A percentile compares a stretch with the other conserved stretches of the same genome.
Evolutionary conservation across 176 grass and related monocot genomes (phyloP).

Genomic region (Oryza longistaminata): DNA sequence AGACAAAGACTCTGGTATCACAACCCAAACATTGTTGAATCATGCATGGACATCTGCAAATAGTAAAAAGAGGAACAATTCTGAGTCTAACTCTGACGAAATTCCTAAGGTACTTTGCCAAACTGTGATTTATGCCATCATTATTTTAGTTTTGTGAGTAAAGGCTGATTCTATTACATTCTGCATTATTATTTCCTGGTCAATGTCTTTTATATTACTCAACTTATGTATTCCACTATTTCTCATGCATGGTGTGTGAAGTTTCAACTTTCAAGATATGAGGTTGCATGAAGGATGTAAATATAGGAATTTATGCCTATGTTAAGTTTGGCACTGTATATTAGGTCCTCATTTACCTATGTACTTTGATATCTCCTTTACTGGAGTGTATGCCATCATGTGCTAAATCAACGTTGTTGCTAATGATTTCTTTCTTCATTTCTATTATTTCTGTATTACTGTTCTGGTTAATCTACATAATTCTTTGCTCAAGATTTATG

Average conservation of each 20-base stretch:
- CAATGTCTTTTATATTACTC: constrained; percentile 4
- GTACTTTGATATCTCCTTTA: not conserved
- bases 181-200: not conserved
- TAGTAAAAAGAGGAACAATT: constrained; percentile 63
- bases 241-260: not conserved
- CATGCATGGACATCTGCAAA: constrained; percentile 79
- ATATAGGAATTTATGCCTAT: not conserved
- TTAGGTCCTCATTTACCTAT: not conserved
- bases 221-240: not conserved
- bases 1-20: constrained; percentile 85
- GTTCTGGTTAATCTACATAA: not conserved
- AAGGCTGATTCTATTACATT: not conserved
- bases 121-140: not conserved
- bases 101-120: constrained; percentile 65
- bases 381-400: not conserved
- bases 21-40: constrained; percentile 80
- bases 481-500: constrained; percentile 54
- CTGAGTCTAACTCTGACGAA: constrained; percentile 60
- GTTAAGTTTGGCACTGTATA: too few relatives aligned
- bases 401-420: not conserved
- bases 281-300: not conserved
- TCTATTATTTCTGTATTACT: not conserved
- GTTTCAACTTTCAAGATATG: not conserved
- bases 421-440: too few relatives aligned
- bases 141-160: not conserved